phyloP scores from a whole-genome alignment of 2,329 filamentous ascomycete genomes.

The Fusarium veterinarium region DNA sequence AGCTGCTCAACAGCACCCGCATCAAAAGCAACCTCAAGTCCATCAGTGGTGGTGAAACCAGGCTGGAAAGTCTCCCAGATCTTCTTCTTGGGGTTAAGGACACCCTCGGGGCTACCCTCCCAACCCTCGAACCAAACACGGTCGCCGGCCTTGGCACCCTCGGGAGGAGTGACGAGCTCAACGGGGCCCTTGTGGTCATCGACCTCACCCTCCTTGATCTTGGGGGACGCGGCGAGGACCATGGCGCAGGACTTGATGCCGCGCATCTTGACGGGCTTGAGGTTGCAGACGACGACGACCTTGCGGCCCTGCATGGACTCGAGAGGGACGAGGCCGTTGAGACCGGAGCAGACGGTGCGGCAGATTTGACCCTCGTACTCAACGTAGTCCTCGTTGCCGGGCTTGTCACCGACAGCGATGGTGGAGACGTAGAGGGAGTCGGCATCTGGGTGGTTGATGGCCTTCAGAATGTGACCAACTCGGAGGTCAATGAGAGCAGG shows the following conservation, averaged over 20 bases:
- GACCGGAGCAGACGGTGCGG: slow-evolving; percentile 94
- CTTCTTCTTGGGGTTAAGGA: slow-evolving; percentile 99
- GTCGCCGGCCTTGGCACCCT: slow-evolving; percentile 83
- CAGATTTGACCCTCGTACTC: slow-evolving; percentile 93
- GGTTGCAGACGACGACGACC: slow-evolving; percentile 94
- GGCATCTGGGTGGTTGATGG: slow-evolving; percentile 93
- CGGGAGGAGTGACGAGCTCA: slow-evolving; percentile 88
- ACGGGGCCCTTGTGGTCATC: slow-evolving; percentile 90
- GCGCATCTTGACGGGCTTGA: slow-evolving; percentile 99
- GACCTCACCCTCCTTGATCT: slow-evolving; percentile 78
- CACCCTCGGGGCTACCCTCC: slow-evolving; percentile 90
- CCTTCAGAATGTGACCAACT: slow-evolving; percentile 97
- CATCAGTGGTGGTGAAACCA: slow-evolving; percentile 89
- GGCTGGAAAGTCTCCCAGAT: slow-evolving; percentile 97
- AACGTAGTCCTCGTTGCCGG: slow-evolving; percentile 83
- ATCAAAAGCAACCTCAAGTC: slow-evolving; percentile 87
- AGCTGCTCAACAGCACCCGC: slow-evolving; percentile 80
- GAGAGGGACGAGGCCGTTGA: slow-evolving; percentile 91
- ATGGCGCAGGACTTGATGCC: slow-evolving; percentile 83
- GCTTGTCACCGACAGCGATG: slow-evolving; percentile 90
- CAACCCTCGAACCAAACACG: slow-evolving; percentile 94
- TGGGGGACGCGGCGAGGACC: slow-evolving; percentile 95
- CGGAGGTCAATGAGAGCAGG: slow-evolving; percentile 92
- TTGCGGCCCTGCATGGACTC: slow-evolving; percentile 98
- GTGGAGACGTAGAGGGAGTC: slow-evolving; percentile 96